Conservation (phyloP, 2,329 filamentous ascomycete genomes). For the Colletotrichum liaoningense region DNA sequence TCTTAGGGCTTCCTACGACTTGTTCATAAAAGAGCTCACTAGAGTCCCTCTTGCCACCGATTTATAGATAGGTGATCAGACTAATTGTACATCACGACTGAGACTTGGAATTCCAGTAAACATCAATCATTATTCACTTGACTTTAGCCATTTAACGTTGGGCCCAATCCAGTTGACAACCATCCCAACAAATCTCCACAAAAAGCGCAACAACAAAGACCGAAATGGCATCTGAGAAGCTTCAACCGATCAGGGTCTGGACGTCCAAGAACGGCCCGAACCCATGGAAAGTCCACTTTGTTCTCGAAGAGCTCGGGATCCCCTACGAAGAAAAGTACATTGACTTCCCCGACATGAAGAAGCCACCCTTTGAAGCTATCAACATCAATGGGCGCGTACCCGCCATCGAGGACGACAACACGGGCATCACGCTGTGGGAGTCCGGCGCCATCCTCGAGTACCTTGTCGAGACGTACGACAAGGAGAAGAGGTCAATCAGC, state of each 20-base stretch:
- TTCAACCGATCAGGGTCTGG: background rate
- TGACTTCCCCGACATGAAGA: slow-evolving; percentile 39
- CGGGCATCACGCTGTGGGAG: slow-evolving; percentile 41
- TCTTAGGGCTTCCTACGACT: too few species aligned
- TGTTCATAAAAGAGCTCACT: background rate
- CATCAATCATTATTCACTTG: too few species aligned
- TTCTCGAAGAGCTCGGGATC: slow-evolving; percentile 49
- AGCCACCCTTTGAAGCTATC: slow-evolving; percentile 40
- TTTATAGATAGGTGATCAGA: background rate
- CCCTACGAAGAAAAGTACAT: slow-evolving; percentile 43
- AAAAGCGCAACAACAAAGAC: background rate
- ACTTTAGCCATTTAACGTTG: background rate
- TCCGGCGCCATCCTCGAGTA: slow-evolving; percentile 45
- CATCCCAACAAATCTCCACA: background rate
- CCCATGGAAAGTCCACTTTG: slow-evolving; percentile 45
- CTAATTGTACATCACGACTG: background rate
- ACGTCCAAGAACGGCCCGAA: slow-evolving; percentile 40
- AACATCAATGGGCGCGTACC: slow-evolving; percentile 49
- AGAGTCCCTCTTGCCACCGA: background rate
- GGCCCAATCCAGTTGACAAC: background rate
- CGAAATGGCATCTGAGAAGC: background rate
- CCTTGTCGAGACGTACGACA: slow-evolving; percentile 44
- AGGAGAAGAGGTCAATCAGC: slow-evolving; percentile 36
- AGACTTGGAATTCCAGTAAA: too few species aligned
- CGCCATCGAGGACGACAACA: slow-evolving; percentile 48